phyloP scores from a whole-genome alignment of 2,329 filamentous ascomycete genomes.

The Diaporthe sp. region DNA sequence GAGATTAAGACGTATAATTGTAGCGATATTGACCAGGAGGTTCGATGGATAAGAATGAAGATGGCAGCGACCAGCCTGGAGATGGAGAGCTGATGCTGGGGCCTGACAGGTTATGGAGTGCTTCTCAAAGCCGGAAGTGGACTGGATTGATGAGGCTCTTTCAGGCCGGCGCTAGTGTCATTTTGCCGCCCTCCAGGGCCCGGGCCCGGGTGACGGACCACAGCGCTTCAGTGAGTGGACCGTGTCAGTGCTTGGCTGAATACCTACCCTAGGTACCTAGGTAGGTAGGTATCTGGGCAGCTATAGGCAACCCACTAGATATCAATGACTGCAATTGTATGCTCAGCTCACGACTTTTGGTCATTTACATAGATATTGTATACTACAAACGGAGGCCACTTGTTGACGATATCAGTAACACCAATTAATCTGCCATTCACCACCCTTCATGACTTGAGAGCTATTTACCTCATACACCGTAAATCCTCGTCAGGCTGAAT shows the following conservation, averaged over 20 bases:
- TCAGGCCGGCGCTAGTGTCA: conserved; percentile 29
- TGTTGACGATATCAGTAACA: not conserved
- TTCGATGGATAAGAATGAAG: not conserved
- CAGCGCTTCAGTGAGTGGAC: conserved; percentile 6
- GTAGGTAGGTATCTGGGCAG: no score
- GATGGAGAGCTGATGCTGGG: conserved; percentile 1
- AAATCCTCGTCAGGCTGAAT: not conserved
- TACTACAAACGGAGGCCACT: not conserved
- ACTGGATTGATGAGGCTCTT: conserved; percentile 34
- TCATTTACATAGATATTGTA: not conserved
- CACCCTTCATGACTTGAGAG: not conserved
- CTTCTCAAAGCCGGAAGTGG: conserved; percentile 24
- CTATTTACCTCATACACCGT: not conserved
- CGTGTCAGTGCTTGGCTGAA: not conserved
- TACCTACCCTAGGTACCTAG: not conserved
- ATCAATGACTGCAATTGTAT: not conserved
- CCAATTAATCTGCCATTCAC: not conserved
- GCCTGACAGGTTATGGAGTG: not conserved
- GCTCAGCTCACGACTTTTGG: not conserved
- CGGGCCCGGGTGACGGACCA: not conserved
- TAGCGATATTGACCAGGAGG: not conserved
- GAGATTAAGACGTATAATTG: not conserved
- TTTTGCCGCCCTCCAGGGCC: conserved; percentile 31
- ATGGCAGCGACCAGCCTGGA: not conserved
- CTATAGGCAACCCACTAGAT: not conserved